Evolutionary conservation across 2,329 filamentous ascomycete genomes (phyloP).

Genomic region (Aspergillus sp.): DNA sequence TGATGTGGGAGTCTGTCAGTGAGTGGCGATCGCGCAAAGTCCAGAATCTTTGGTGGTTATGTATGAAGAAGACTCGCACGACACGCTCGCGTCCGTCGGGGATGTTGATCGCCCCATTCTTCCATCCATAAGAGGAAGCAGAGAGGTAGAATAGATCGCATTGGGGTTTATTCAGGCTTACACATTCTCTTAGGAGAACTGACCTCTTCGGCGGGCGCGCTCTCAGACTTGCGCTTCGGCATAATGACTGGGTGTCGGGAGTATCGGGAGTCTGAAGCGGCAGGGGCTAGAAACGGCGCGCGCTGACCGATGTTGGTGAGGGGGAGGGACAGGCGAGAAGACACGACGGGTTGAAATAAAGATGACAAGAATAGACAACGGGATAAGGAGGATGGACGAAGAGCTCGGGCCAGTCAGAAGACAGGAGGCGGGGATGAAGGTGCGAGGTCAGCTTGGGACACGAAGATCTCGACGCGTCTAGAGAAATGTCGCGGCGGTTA

Average conservation of each 20-base stretch:
- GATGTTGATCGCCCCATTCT: background rate
- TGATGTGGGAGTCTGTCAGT: constrained; percentile 1
- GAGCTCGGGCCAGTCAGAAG: constrained; percentile 7
- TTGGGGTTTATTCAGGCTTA: constrained; percentile 7
- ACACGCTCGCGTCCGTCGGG: constrained; percentile 11
- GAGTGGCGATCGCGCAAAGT: constrained; percentile 9
- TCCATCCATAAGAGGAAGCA: background rate
- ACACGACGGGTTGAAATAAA: background rate
- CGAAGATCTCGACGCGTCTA: constrained; percentile 11
- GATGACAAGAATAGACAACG: background rate
- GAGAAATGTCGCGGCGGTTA: background rate
- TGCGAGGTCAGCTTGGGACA: constrained; percentile 5
- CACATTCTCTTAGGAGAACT: constrained; percentile 25
- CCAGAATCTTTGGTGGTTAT: constrained; percentile 1
- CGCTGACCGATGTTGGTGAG: background rate
- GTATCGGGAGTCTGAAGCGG: constrained; percentile 3
- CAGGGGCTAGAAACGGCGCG: background rate
- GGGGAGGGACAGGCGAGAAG: constrained; percentile 3
- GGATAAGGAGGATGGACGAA: constrained; percentile 6
- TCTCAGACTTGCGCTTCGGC: constrained; percentile 29
- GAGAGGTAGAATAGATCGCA: no score
- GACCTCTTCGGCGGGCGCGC: constrained; percentile 18
- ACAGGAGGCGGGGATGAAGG: constrained; percentile 2
- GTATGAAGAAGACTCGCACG: constrained; percentile 10
- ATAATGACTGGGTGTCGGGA: constrained; percentile 3